Conservation (phyloP, 768 basidiomycete genomes). For the Cyclocybe aegerita region DNA sequence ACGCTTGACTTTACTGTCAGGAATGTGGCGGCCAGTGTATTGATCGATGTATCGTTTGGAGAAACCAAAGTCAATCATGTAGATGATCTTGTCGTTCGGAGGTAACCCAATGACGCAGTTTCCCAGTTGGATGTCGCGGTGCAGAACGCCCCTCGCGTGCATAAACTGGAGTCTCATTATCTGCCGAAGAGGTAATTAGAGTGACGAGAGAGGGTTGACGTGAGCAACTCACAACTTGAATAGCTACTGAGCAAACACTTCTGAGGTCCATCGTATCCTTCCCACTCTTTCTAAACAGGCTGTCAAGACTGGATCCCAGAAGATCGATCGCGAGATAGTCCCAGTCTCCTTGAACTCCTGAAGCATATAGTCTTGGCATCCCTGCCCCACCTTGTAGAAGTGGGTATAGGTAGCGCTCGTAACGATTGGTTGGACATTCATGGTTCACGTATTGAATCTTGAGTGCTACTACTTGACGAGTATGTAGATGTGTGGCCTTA, state of each 20-base stretch:
- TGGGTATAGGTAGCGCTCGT: conserved; percentile 70
- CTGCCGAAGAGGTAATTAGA: conserved; percentile 33
- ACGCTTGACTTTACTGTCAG: conserved; percentile 62
- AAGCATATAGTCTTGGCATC: conserved; percentile 71
- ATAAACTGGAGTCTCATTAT: conserved; percentile 73
- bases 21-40: conserved; percentile 64
- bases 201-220: neutral
- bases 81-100: conserved; percentile 59
- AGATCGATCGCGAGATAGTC: conserved; percentile 78
- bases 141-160: conserved; percentile 72
- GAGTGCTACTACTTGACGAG: conserved; percentile 61
- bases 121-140: conserved; percentile 79
- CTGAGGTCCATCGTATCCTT: conserved; percentile 65
- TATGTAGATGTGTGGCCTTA: conserved; percentile 57
- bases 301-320: conserved; percentile 69
- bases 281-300: conserved; percentile 52
- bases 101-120: conserved; percentile 68
- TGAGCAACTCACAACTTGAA: conserved; percentile 62
- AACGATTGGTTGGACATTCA: conserved; percentile 74
- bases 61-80: conserved; percentile 88
- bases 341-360: conserved; percentile 58
- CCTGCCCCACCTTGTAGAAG: conserved; percentile 68
- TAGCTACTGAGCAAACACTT: conserved; percentile 71
- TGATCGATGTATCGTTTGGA: conserved; percentile 77
- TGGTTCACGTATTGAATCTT: conserved; percentile 72